Evolutionary conservation across 1,284 basidiomycete genomes (phyloP), one percentile per base, ranked within the genome.

Genomic region (Ceratobasidium sp.): DNA sequence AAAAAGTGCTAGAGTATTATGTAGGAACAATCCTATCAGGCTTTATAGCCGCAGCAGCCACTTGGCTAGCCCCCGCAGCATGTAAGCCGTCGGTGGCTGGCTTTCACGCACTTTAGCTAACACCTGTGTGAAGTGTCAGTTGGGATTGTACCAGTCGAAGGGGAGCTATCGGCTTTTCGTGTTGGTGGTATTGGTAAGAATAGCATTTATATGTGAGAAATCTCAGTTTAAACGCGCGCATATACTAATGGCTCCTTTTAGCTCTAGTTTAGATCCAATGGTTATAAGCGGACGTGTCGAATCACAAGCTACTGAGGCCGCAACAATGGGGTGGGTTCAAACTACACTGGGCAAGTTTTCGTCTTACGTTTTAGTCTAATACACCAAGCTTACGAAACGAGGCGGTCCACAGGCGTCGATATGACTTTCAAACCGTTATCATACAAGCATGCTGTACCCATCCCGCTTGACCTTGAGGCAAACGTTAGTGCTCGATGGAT

Each of bases 311-410:
- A 57, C 55, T 1, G 55, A 71, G 18, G 67, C 67, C 18, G 67
- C 67, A 8, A 59, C 67, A 13, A 59, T 71, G 55, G 67, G 55
- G 0, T 71, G 67, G 67, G 67, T 71, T 49, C 67, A 71, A 28
- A 43, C 44, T 4, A 57, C 55, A 18, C 67, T 71, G 0, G 67
- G 67, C 38, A 23, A 59, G 57, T 49, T 9, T 18, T 9, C 1
- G 1, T 4, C 11, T 11, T 38, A 38, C 6, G 35, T 11, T 38
- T 38, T 38, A 4, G 11, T n/a, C n/a, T n/a, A 21, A 23, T 21
- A 23, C 5, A 58, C 8, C 7, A 1, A 16, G 8, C 38, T 41
- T 43, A 61, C 9, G n/a, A 38, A 38, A 38, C 35, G 11, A 11
- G 4, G 35, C 11, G 35, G 2, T 13, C 18, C 30, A 16, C 30